phyloP scores from a whole-genome alignment of 2,329 filamentous ascomycete genomes.

The Coccinonectria pachysandricola region DNA sequence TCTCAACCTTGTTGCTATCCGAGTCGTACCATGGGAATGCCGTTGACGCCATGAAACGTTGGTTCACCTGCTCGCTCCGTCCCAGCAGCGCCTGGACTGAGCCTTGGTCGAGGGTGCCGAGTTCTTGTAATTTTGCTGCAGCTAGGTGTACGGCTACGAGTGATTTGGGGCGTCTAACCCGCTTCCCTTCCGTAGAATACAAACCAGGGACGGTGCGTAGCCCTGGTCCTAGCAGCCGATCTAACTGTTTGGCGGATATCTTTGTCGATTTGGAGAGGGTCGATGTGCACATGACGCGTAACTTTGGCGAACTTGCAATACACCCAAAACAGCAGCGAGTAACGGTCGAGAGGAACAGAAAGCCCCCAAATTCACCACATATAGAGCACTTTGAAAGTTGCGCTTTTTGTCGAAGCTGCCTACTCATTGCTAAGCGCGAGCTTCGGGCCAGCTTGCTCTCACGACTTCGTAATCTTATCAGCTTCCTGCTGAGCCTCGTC shows the following conservation, averaged over 20 bases:
- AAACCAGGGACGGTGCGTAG: neutral
- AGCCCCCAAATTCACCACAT: constrained; percentile 2
- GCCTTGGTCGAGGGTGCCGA: too few species aligned
- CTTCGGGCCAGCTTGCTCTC: too few species aligned
- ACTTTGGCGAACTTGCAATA: neutral
- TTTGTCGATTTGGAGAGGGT: neutral
- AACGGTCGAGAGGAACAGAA: constrained; percentile 1
- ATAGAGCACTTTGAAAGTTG: constrained; percentile 1
- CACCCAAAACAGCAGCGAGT: constrained; percentile 7
- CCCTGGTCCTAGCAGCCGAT: neutral
- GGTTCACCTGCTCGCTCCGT: neutral
- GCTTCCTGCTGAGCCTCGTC: constrained; percentile 11
- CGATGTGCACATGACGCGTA: neutral
- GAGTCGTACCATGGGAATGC: constrained; percentile 1
- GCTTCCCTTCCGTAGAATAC: too few species aligned
- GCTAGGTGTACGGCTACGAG: too few species aligned
- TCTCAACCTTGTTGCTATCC: rapidly evolving
- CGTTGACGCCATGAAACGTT: neutral
- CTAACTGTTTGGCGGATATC: neutral
- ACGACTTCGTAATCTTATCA: constrained; percentile 7
- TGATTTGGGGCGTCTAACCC: too few species aligned
- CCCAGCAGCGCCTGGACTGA: neutral
- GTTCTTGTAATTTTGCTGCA: too few species aligned
- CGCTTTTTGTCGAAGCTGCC: too few species aligned
- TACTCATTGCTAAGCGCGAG: too few species aligned